These are phyloP conservation scores for Vanrija sp. DNA, from an alignment of 1,284 basidiomycete species.

Conservation along the genomic window DNA sequence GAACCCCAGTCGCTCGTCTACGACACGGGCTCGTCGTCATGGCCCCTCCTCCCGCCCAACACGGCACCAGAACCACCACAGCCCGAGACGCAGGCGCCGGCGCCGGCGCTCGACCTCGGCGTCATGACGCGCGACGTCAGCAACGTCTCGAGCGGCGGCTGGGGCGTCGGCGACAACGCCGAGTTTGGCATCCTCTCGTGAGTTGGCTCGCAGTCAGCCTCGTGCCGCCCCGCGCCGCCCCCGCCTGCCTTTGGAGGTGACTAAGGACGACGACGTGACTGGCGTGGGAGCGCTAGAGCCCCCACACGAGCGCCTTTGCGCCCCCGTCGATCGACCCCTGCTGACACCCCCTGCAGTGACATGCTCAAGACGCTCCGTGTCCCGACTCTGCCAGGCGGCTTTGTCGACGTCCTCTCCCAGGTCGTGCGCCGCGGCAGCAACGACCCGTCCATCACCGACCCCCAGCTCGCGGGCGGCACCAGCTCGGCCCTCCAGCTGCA, in stretches of 20 bases:
- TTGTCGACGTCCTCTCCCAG: conserved; percentile 39
- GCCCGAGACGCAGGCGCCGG: conserved; percentile 14
- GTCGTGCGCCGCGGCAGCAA: conserved; percentile 10
- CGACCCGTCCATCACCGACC: not conserved
- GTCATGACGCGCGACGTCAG: conserved; percentile 1
- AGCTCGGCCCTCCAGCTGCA: no score
- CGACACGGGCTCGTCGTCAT: conserved; percentile 17
- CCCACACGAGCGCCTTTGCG: conserved; percentile 13
- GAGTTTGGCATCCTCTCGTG: conserved; percentile 21
- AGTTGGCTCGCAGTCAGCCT: conserved; percentile 2
- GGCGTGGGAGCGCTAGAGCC: not conserved
- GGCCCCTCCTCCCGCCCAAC: conserved; percentile 33
- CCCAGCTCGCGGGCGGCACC: no score
- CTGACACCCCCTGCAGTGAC: conserved; percentile 25
- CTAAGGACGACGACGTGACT: not conserved
- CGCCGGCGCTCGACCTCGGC: conserved; percentile 8
- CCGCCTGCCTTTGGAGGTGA: not conserved
- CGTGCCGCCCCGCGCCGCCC: no score
- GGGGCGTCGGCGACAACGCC: conserved; percentile 13
- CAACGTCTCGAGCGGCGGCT: conserved; percentile 1
- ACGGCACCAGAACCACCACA: no score
- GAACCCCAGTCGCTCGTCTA: conserved; percentile 4
- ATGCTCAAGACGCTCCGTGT: conserved; percentile 46
- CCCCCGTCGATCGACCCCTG: not conserved
- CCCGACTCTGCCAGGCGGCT: conserved; percentile 42